phyloP scores from a whole-genome alignment of 2,329 filamentous ascomycete species.

The Aspergillus pseudoviridinutans region DNA sequence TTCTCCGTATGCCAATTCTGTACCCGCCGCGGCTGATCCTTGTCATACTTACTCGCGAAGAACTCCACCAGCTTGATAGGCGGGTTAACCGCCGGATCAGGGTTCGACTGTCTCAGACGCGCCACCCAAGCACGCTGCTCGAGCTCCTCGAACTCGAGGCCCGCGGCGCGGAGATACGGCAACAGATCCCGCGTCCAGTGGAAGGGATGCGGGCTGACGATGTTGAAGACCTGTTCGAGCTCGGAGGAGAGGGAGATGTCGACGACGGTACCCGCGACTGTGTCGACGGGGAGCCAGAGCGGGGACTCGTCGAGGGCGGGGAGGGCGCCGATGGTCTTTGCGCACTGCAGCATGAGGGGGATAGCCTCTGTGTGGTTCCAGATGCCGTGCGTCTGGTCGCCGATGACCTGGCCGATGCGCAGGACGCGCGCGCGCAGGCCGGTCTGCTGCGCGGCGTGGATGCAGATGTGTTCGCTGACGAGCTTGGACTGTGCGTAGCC shows the following conservation, averaged over 20 bases:
- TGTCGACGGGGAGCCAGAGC: constrained; percentile 45
- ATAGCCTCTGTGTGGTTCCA: constrained; percentile 39
- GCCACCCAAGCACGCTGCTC: constrained; percentile 25
- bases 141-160: constrained; percentile 33
- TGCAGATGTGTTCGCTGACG: constrained; percentile 30
- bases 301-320: constrained; percentile 45
- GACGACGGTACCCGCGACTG: constrained; percentile 35
- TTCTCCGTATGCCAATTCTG: constrained; percentile 17
- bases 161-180: constrained; percentile 47
- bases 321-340: constrained; percentile 42
- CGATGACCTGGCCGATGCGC: constrained; percentile 34
- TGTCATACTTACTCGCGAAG: constrained; percentile 51
- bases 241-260: constrained; percentile 21
- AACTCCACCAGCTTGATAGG: constrained; percentile 53
- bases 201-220: constrained; percentile 50
- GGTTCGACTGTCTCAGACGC: constrained; percentile 43
- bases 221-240: constrained; percentile 42
- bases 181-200: constrained; percentile 53
- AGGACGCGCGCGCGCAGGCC: constrained; percentile 22
- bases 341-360: constrained; percentile 49
- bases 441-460: constrained; percentile 16
- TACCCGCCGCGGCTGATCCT: constrained; percentile 4
- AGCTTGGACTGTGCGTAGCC: constrained; percentile 43
- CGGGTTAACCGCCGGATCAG: constrained; percentile 49
- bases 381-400: constrained; percentile 23